These are phyloP conservation scores for Eucalyptus pauciflora DNA, from an alignment of 345 rosid genomes.

Conservation along the genomic window DNA sequence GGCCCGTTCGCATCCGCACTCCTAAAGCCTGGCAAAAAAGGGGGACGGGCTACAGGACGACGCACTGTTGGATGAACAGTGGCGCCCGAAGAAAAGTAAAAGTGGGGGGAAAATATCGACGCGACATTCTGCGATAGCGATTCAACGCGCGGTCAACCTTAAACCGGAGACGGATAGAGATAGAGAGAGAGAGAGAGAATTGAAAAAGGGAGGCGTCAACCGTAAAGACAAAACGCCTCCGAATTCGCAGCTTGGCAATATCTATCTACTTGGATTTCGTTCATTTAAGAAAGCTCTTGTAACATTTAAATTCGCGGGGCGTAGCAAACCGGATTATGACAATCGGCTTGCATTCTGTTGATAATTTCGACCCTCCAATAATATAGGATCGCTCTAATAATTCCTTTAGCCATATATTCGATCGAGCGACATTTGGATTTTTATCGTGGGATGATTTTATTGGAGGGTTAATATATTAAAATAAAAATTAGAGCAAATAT, in stretches of 20 bases:
- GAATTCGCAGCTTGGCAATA: not conserved
- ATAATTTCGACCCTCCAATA: fast-evolving
- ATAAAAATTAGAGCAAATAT: not conserved
- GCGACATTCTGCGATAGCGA: not conserved
- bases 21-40: not conserved
- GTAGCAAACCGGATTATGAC: fast-evolving
- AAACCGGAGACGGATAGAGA: not conserved
- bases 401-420: fast-evolving
- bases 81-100: not conserved
- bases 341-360: fast-evolving
- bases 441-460: fast-evolving
- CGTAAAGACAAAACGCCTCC: not conserved
- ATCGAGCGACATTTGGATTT: fast-evolving
- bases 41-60: not conserved
- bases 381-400: fast-evolving
- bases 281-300: not conserved
- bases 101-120: not conserved
- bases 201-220: not conserved
- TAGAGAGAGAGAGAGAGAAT: not conserved
- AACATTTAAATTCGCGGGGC: not conserved
- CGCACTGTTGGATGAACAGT: not conserved
- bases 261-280: not conserved
- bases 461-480: not conserved
- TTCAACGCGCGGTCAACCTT: not conserved
- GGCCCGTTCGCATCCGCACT: not conserved